Conservation (phyloP, 495 filamentous ascomycete species). For the Penicillium cosmopolitanum region DNA sequence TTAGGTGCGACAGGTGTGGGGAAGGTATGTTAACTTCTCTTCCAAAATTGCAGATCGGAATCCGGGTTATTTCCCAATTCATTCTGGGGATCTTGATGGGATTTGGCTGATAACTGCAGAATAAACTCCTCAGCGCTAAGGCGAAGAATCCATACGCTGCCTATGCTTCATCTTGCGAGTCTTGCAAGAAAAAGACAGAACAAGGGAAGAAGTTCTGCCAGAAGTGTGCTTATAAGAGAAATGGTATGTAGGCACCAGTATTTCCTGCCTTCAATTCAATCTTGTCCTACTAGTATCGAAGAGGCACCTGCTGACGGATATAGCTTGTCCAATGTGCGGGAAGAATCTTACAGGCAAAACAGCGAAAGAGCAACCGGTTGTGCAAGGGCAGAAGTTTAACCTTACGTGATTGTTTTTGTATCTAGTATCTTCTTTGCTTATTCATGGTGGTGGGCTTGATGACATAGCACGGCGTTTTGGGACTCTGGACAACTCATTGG, state of each 20-base stretch:
- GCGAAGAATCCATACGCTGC: conserved; percentile 73
- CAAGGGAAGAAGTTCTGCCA: conserved; percentile 66
- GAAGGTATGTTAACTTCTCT: conserved; percentile 29
- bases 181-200: conserved; percentile 68
- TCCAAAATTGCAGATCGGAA: neutral
- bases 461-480: conserved; percentile 29
- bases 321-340: conserved; percentile 70
- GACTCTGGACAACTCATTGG: conserved; percentile 14
- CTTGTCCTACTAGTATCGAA: neutral
- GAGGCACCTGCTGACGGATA: conserved; percentile 22
- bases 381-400: conserved; percentile 62
- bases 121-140: conserved; percentile 67
- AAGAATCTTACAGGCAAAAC: conserved; percentile 57
- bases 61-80: neutral
- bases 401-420: neutral
- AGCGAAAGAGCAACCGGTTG: conserved; percentile 53
- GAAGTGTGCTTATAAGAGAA: conserved; percentile 66
- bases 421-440: neutral
- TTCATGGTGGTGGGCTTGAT: neutral
- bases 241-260: conserved; percentile 50
- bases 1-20: conserved; percentile 43
- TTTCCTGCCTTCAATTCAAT: neutral
- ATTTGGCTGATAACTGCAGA: conserved; percentile 41
- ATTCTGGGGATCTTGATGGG: neutral
- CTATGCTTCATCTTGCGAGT: conserved; percentile 63